phyloP scores from a whole-genome alignment of 495 filamentous ascomycete genomes.

The Lasiosphaeria hispida region DNA sequence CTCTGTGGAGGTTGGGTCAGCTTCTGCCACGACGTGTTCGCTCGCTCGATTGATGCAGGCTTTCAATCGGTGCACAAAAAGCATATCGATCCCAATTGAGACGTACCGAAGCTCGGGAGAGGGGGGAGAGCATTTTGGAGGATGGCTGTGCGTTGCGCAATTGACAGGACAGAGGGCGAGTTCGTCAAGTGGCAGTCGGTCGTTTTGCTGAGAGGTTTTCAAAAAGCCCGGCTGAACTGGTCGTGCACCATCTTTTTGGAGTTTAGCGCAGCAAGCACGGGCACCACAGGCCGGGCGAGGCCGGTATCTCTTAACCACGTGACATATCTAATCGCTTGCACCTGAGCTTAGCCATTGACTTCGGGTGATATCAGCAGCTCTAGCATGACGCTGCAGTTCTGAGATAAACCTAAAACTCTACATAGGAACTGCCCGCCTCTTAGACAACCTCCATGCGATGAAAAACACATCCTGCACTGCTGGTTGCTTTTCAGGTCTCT shows the following conservation, averaged over 20 bases:
- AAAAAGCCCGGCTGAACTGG: constrained; percentile 28
- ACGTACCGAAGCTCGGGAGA: constrained; percentile 66
- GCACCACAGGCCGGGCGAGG: constrained; percentile 17
- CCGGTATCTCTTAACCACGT: constrained; percentile 21
- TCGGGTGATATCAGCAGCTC: too few relatives aligned
- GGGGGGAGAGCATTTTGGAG: constrained; percentile 53
- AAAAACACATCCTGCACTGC: too few relatives aligned
- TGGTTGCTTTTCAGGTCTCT: too few relatives aligned
- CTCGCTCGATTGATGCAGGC: too few relatives aligned
- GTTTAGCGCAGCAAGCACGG: constrained; percentile 19
- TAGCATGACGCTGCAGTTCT: too few relatives aligned
- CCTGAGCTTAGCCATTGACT: too few relatives aligned
- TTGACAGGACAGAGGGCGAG: constrained; percentile 23
- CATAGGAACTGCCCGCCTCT: too few relatives aligned
- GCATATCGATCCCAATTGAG: constrained; percentile 12
- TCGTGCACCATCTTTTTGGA: constrained; percentile 16
- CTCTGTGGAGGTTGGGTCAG: constrained; percentile 25
- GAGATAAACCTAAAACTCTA: too few relatives aligned
- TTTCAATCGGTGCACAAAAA: background rate
- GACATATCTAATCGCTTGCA: constrained; percentile 4
- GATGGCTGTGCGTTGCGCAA: constrained; percentile 33
- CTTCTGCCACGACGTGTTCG: too few relatives aligned
- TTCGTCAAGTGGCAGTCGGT: constrained; percentile 25
- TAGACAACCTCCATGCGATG: too few relatives aligned
- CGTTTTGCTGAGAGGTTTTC: constrained; percentile 39